Base-by-base conservation (phyloP, 2,329 filamentous ascomycete genomes). In the Xylogone sp. region DNA sequence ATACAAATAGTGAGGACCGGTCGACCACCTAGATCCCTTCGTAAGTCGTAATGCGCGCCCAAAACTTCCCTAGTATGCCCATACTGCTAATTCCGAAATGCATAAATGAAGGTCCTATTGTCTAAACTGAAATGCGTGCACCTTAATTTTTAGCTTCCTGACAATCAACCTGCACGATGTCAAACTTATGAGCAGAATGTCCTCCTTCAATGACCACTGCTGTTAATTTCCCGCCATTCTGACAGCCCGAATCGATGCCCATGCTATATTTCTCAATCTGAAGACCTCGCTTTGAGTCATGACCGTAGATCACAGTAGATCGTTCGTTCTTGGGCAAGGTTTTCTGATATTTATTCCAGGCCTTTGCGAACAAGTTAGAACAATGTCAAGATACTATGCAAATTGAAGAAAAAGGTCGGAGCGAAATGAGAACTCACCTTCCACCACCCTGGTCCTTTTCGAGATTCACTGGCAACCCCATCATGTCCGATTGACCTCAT, bases 231-330 rank as follows among this genome's bases (percentile, higher is more conserved):
- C 84, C 84, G 10, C 91, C 92, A 56, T 80, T 81, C 2, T 90
- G 83, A 66, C 94, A 97, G 0, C 84, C 86, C 0, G 87, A 88
- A 68, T 97, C 94, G 45, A 97, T 74, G 0, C 94, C 94, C 63
- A 91, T 89, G 3, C 86, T 88, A 68, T 89, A 95, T 46, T 79
- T 75, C 46, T 81, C 69, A 18, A 87, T 69, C 62, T 80, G 78
- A 21, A 95, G 77, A 0, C 90, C 91, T 2, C 72, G 71, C 62
- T 85, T 84, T 20, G 90, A 82, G 66, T 97, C 90, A 66, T 97
- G 93, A 4, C 92, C 92, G 68, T 96, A 97, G 52, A 96, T 78
- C 42, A 96, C 86, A 1, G 88, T 90, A 42, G 75, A 81, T 9
- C 79, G 74, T 21, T 65, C 49, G 21, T 62, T 52, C 39, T 63